phyloP scores from a whole-genome alignment of 768 basidiomycete species.

The Lactifluus rugatus region DNA sequence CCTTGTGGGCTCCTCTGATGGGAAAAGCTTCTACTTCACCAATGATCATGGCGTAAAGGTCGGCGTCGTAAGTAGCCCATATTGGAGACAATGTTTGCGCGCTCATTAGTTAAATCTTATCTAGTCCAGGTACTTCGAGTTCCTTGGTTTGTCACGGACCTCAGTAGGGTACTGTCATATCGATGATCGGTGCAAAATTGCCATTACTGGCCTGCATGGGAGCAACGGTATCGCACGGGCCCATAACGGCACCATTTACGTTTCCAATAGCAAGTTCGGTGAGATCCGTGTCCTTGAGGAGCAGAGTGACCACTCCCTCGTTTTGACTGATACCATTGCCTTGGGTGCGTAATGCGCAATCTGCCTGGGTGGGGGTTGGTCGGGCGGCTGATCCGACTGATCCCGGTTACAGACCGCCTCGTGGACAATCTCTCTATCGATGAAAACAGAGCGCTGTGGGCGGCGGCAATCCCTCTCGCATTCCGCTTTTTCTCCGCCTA shows the following conservation, averaged over 20 bases:
- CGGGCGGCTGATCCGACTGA: not conserved
- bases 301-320: conserved; percentile 49
- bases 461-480: conserved; percentile 41
- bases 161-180: conserved; percentile 59
- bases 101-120: not conserved
- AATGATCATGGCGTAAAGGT: conserved; percentile 54
- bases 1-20: conserved; percentile 54
- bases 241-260: conserved; percentile 55
- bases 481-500: conserved; percentile 33
- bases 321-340: conserved; percentile 41
- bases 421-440: conserved; percentile 59
- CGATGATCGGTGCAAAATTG: conserved; percentile 51
- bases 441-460: conserved; percentile 50
- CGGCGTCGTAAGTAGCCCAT: conserved; percentile 36
- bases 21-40: conserved; percentile 57
- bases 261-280: conserved; percentile 38
- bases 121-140: conserved; percentile 9
- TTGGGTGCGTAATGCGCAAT: conserved; percentile 34
- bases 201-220: conserved; percentile 37
- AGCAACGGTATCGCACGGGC: conserved; percentile 51
- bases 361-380: not conserved
- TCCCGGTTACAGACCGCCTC: conserved; percentile 32
- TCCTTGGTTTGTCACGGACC: conserved; percentile 21
- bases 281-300: conserved; percentile 44
- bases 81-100: too few species aligned